Evolutionary conservation across 2,329 filamentous ascomycete species (phyloP).

Genomic region (Mycogone perniciosa): DNA sequence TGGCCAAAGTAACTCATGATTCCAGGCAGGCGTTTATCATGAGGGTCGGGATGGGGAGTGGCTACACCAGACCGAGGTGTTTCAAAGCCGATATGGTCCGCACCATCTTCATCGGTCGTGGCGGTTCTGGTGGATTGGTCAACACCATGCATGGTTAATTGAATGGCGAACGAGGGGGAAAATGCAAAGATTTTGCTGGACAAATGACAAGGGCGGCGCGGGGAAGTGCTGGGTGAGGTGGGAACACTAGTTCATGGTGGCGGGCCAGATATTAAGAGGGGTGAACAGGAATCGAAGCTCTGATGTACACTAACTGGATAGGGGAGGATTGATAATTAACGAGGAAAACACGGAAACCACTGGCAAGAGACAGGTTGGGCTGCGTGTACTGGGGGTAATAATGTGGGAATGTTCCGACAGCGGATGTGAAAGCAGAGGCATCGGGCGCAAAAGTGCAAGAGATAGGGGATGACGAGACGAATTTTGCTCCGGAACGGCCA

Average conservation of each 20-base stretch:
- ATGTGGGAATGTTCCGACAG: slow-evolving; percentile 22
- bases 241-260: slow-evolving; percentile 37
- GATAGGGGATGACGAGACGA: slow-evolving; percentile 26
- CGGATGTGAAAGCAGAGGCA: slow-evolving; percentile 17
- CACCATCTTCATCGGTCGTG: slow-evolving; percentile 60
- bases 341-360: slow-evolving; percentile 26
- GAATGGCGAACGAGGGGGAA: slow-evolving; percentile 16
- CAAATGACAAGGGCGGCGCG: slow-evolving; percentile 12
- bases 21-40: slow-evolving; percentile 90
- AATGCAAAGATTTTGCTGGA: slow-evolving; percentile 21
- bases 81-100: slow-evolving; percentile 74
- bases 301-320: slow-evolving; percentile 11
- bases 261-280: slow-evolving; percentile 29
- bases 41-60: slow-evolving; percentile 87
- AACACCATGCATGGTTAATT: slow-evolving; percentile 40
- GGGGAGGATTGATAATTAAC: slow-evolving; percentile 15
- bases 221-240: slow-evolving; percentile 21
- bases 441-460: slow-evolving; percentile 11
- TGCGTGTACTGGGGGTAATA: slow-evolving; percentile 14
- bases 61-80: slow-evolving; percentile 86
- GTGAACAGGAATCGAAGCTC: slow-evolving; percentile 10
- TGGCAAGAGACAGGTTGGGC: slow-evolving; percentile 14
- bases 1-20: slow-evolving; percentile 98
- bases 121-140: slow-evolving; percentile 50
- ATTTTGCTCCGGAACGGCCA: slow-evolving; percentile 22